phyloP scores from a whole-genome alignment of 495 filamentous ascomycete genomes.

The Aspergillus sclerotiicarbonarius region DNA sequence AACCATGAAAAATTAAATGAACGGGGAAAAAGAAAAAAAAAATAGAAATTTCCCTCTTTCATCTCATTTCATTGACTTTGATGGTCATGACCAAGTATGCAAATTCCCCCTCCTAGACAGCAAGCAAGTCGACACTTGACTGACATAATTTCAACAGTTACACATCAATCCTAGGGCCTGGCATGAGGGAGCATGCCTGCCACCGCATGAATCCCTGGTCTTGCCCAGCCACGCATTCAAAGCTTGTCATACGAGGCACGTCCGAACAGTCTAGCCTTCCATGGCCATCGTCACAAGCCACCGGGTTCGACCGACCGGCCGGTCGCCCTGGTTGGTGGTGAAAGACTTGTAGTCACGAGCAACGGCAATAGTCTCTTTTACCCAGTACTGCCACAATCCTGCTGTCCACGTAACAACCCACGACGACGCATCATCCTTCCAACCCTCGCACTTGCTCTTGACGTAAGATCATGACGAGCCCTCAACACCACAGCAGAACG shows the following conservation, averaged over 20 bases:
- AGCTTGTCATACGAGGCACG: too few species aligned
- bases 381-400: neutral
- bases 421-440: neutral
- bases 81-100: too few species aligned
- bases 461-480: constrained; percentile 8
- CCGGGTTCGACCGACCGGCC: neutral
- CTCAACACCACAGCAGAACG: neutral
- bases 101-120: too few species aligned
- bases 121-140: too few species aligned
- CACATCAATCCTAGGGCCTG: too few species aligned
- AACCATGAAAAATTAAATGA: neutral
- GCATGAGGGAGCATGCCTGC: too few species aligned
- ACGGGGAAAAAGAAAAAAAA: neutral
- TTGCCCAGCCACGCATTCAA: too few species aligned
- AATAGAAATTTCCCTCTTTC: neutral
- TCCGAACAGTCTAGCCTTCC: neutral
- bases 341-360: neutral
- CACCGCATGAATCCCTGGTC: neutral
- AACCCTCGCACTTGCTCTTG: neutral
- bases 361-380: neutral
- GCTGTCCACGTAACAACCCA: constrained; percentile 6
- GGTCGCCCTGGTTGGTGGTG: neutral
- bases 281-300: neutral
- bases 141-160: too few species aligned
- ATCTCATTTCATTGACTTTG: too few species aligned